phyloP scores from a whole-genome alignment of 768 basidiomycete species.

The Kwoniella shandongensis region DNA sequence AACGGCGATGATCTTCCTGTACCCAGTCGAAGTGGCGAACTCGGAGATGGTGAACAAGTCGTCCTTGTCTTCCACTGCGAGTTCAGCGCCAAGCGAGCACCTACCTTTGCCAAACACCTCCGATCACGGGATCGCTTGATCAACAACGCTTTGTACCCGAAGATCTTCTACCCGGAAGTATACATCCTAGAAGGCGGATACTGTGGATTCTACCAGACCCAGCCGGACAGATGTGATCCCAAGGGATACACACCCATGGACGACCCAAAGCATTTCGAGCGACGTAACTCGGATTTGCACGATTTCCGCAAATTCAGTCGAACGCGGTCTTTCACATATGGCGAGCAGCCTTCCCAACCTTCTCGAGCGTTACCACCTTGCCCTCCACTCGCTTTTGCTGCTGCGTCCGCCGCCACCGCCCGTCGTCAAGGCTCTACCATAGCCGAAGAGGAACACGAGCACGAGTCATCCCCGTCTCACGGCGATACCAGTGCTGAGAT shows the following conservation, averaged over 20 bases:
- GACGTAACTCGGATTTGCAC: slow-evolving; percentile 81
- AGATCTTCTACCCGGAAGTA: slow-evolving; percentile 90
- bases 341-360: slow-evolving; percentile 59
- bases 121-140: slow-evolving; percentile 83
- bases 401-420: slow-evolving; percentile 50
- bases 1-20: slow-evolving; percentile 53
- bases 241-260: slow-evolving; percentile 89
- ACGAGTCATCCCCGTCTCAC: slow-evolving; percentile 61
- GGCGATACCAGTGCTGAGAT: slow-evolving; percentile 63
- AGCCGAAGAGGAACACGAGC: slow-evolving; percentile 67
- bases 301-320: slow-evolving; percentile 91
- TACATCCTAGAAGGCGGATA: slow-evolving; percentile 98
- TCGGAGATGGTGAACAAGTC: slow-evolving; percentile 64
- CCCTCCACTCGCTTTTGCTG: slow-evolving; percentile 48
- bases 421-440: slow-evolving; percentile 56
- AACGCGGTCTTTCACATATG: slow-evolving; percentile 88
- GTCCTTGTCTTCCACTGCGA: slow-evolving; percentile 97
- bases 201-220: slow-evolving; percentile 75
- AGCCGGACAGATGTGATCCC: slow-evolving; percentile 72
- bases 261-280: slow-evolving; percentile 76
- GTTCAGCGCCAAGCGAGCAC: slow-evolving; percentile 91
- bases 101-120: slow-evolving; percentile 92
- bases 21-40: slow-evolving; percentile 66
- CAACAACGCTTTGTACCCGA: slow-evolving; percentile 87
- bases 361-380: slow-evolving; percentile 32